Base-by-base conservation (phyloP, 768 basidiomycete species). In the Termitomyces sp. region DNA sequence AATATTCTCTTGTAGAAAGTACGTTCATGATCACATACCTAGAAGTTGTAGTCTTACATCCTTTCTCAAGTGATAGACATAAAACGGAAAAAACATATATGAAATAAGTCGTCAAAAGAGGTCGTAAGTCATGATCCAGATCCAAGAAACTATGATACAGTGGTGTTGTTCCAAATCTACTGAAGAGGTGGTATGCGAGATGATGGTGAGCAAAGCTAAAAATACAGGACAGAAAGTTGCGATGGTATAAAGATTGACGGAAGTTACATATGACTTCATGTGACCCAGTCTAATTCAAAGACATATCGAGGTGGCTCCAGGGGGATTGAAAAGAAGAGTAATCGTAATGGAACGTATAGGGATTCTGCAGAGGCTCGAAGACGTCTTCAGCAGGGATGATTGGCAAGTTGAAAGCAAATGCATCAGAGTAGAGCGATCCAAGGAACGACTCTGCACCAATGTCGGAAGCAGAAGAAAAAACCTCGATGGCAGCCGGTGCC, bases 371-470 rank as follows among this genome's bases (percentile, higher is more conserved):
- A 47, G 56, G 33, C 2, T 56, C 28, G 23, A 60, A 60, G 2
- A 58, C 49, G 30, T 60, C 47, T 38, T 54, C 59, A 26, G 63
- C 50, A 38, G 55, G 46, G 3, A 52, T 35, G 10, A 55, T 57
- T 30, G 59, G 56, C 13, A 55, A 20, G 16, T 55, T 30, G 32
- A 59, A 56, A 33, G 52, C n/a, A 35, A 55, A 59, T 7, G 50
- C 32, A 13, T 56, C 43, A 26, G 55, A 52, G 49, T 63, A 66
- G 23, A 64, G 60, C 18, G 61, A 52, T 14, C 46, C 51, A 33
- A 64, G 55, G 33, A 58, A 56, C 5, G 63, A 64, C 20, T 59
- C 56, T 16, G 41, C 16, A 32, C 18, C 55, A 23, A 35, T 18
- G 38, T 26, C 2, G 8, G 48, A 35, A 20, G 9, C 43, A 36